Evolutionary conservation across 805 yeast genomes (phyloP).

Genomic region (Vanderwaltozyma tropicalis): DNA sequence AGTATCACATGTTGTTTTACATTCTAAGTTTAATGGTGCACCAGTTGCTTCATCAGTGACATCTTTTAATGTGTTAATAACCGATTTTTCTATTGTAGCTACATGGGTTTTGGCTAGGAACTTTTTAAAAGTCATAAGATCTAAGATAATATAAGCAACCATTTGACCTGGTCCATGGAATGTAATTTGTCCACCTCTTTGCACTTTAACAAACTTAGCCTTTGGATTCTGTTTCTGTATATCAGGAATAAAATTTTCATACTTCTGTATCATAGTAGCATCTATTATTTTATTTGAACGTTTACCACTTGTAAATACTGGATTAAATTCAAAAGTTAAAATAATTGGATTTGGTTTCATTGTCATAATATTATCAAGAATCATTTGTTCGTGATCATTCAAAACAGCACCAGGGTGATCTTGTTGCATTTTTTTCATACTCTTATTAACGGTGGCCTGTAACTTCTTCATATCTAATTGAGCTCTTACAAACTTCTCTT

Average conservation of each 20-base stretch:
- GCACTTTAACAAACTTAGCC: conserved; percentile 66
- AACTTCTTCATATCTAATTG: conserved; percentile 47
- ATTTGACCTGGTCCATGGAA: conserved; percentile 96
- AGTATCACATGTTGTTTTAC: conserved; percentile 49
- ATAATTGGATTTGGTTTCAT: conserved; percentile 56
- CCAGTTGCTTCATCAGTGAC: not conserved
- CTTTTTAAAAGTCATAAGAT: conserved; percentile 48
- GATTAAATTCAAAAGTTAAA: conserved; percentile 74
- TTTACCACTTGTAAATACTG: conserved; percentile 88
- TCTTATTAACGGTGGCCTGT: conserved; percentile 37
- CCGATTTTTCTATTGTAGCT: conserved; percentile 46
- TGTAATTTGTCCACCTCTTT: conserved; percentile 92
- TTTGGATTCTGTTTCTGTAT: conserved; percentile 24
- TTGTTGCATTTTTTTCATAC: conserved; percentile 30
- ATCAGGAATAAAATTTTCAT: conserved; percentile 20
- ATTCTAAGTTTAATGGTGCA: conserved; percentile 10
- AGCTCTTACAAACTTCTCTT: conserved; percentile 45
- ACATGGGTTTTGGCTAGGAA: conserved; percentile 59
- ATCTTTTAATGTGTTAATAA: conserved; percentile 36
- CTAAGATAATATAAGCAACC: conserved; percentile 72
- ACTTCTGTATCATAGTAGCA: conserved; percentile 16
- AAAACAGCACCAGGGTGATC: conserved; percentile 30
- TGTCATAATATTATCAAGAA: conserved; percentile 34
- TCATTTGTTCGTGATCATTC: conserved; percentile 37
- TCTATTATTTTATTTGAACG: conserved; percentile 51